Evolutionary conservation across 2,329 filamentous ascomycete species (phyloP).

Genomic region (Pseudocercospora vitis): DNA sequence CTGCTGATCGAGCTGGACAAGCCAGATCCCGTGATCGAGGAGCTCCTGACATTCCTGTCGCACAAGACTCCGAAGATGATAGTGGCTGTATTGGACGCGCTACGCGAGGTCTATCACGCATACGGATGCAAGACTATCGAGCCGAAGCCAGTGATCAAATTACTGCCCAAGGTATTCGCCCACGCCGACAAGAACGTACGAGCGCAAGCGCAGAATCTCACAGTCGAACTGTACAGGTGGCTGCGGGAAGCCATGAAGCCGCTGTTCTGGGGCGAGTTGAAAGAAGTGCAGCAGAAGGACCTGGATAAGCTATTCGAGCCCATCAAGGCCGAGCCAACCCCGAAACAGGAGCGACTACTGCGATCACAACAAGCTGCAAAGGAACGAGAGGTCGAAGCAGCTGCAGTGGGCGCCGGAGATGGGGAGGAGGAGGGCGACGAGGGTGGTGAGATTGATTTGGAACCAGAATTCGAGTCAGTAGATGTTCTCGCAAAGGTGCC

Average conservation of each 20-base stretch:
- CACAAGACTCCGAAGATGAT: conserved; percentile 93
- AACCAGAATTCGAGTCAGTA: conserved; percentile 70
- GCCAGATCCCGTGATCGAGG: conserved; percentile 81
- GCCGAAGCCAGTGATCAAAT: conserved; percentile 86
- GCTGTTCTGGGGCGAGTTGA: conserved; percentile 93
- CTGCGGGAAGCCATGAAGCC: conserved; percentile 97
- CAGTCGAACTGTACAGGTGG: conserved; percentile 96
- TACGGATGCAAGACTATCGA: conserved; percentile 94
- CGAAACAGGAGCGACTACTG: conserved; percentile 87
- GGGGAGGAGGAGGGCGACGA: conserved; percentile 49
- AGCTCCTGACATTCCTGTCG: conserved; percentile 76
- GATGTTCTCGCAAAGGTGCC: conserved; percentile 82
- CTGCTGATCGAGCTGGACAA: conserved; percentile 89
- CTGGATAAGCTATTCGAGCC: conserved; percentile 92
- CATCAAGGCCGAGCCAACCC: conserved; percentile 79
- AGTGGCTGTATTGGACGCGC: conserved; percentile 68
- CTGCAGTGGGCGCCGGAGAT: conserved; percentile 38
- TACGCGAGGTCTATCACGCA: conserved; percentile 85
- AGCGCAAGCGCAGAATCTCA: conserved; percentile 85
- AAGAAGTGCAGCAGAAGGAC: conserved; percentile 91
- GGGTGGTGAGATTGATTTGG: conserved; percentile 68
- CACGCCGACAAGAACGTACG: conserved; percentile 98
- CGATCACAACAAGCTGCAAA: conserved; percentile 84
- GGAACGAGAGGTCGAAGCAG: conserved; percentile 52
- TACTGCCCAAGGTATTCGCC: conserved; percentile 84